Base-by-base conservation (phyloP, 495 filamentous ascomycete species). In the Daldinia concentrica region DNA sequence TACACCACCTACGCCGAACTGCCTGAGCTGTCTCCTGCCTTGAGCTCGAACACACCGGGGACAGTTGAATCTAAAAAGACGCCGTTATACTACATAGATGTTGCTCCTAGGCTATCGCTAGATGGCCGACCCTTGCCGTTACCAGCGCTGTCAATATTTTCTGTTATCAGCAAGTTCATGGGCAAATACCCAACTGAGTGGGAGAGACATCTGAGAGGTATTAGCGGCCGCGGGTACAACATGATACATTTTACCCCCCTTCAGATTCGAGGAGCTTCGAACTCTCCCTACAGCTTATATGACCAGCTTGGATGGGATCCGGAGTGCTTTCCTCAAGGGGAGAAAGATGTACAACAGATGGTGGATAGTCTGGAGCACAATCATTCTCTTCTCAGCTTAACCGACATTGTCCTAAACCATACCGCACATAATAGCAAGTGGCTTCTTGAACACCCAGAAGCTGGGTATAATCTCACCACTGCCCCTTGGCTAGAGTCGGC, bases 171-270 rank as follows among this genome's bases (percentile, higher is more conserved):
- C 62, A 99, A 98, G 80, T 97, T 97, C 84, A 95, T 99, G 91
- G 96, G 96, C 39, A 89, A 90, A 74, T 95, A 92, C 74, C 94
- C 95, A 1, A 82, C 84, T 1, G 90, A 94, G 66, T 99, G 94
- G 94, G 89, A 98, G 64, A 89, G 87, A 15, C 94, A 98, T 76
- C 85, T 98, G 58, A 83, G 87, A 67, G 95, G 95, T 43, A 95
- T 98, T 70, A 89, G 90, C 66, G 88, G 91, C 56, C 86, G 95
- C 37, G 93, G 93, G 6, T 99, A 99, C 82, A 99, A 99, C 79
- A 97, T 98, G 93, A 88, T 99, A 60, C 96, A 99, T 79, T 99
- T 98, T 76, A 97, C 96, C 4, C 96, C 96, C 7, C 82, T 98
- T 72, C 95, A 94, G 86, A 84, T 91, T 60, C 88, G 96, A 51